Base-by-base conservation (phyloP, 306 rosid genomes). In the Dryas alaskensis region DNA sequence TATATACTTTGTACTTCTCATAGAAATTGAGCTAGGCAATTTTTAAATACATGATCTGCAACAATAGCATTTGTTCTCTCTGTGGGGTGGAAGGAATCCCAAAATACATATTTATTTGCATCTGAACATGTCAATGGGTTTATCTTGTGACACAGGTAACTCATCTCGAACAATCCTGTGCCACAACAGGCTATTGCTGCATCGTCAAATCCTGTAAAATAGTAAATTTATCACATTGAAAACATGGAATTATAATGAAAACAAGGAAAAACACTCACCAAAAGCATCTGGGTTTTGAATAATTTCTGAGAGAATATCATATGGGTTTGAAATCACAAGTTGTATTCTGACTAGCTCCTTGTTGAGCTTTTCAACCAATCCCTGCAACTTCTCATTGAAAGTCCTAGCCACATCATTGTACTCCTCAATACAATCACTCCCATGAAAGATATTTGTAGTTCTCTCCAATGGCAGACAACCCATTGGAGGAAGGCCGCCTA, bases 391-490 rank as follows among this genome's bases (percentile, higher is more conserved):
- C 60, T n/a, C 4, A 65, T 88, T 84, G 57, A 88, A 88, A 57
- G 76, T 82, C 17, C 14, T 76, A 17, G 87, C 89, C 62, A 67
- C 80, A 22, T 65, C 16, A 44, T 86, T 88, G 74, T 78, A 79
- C 37, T 77, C 66, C 46, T 82, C 87, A 10, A 67, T 75, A 67
- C 93, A 86, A 0, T 6, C 70, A 57, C 82, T 52, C 37, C 81
- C 87, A 31, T 5, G 60, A 0, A 78, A 13, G 70, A 86, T 1
- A 13, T 70, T 80, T 11, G 37, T 70, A 67, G 82, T 74, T 76
- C 93, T 88, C 73, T 86, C 89, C 68, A 86, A 64, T 68, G 93
- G 93, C 40, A 88, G 52, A 80, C 93, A 84, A 44, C 90, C 90
- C 90, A 86, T 88, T 12, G 90, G 93, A 58, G 90, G 89, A 42